Conservation (phyloP, 257 asterid genomes). For the Solanum phureja region DNA sequence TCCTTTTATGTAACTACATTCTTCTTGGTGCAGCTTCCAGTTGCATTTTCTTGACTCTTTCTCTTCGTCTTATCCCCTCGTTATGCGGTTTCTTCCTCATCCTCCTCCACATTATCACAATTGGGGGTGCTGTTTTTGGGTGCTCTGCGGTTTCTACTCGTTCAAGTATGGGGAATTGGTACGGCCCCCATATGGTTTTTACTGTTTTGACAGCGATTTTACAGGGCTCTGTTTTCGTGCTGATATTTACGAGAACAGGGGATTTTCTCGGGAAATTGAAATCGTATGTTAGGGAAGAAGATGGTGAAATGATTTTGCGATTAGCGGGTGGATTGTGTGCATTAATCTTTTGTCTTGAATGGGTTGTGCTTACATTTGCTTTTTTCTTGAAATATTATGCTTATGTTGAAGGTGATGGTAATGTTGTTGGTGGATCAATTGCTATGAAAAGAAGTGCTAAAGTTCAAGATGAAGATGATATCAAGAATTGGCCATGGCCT, state of each 20-base stretch:
- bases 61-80: slow-evolving; percentile 36
- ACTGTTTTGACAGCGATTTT: slow-evolving; percentile 85
- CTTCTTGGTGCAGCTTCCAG: slow-evolving; percentile 36
- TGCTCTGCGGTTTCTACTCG: slow-evolving; percentile 50
- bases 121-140: slow-evolving; percentile 32
- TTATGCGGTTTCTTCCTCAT: slow-evolving; percentile 32
- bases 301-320: slow-evolving; percentile 63
- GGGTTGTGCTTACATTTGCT: slow-evolving; percentile 81
- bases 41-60: slow-evolving; percentile 38
- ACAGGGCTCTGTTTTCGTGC: slow-evolving; percentile 81
- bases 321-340: slow-evolving; percentile 68
- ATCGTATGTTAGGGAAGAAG: slow-evolving; percentile 78
- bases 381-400: slow-evolving; percentile 74
- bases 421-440: slow-evolving; percentile 2
- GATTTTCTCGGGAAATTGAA: slow-evolving; percentile 66
- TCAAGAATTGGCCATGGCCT: slow-evolving; percentile 92
- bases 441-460: slow-evolving; percentile 42
- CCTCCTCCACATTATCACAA: slow-evolving; percentile 34
- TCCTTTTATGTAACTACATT: slow-evolving; percentile 25
- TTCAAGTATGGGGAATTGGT: slow-evolving; percentile 47
- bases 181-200: slow-evolving; percentile 84
- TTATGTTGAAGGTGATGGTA: slow-evolving; percentile 43
- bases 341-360: slow-evolving; percentile 65
- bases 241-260: slow-evolving; percentile 61
- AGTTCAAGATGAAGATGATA: slow-evolving; percentile 62